Evolutionary conservation across 1,284 basidiomycete genomes (phyloP).

Genomic region (Leccinum griseonigrum): DNA sequence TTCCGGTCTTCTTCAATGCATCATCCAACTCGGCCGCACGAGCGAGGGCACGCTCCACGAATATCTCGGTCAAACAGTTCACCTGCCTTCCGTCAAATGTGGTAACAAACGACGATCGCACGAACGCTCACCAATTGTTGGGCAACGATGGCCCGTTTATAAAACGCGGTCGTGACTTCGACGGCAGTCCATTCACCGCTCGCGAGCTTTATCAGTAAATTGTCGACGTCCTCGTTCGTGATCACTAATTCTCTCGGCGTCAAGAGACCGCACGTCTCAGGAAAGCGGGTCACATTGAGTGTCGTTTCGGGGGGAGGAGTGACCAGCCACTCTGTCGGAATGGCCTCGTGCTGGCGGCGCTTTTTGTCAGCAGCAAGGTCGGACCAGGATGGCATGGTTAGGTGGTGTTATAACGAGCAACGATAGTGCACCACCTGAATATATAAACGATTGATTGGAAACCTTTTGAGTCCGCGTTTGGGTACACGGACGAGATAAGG

Average conservation of each 20-base stretch:
- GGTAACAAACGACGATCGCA: background rate
- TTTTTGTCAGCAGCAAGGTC: conserved; percentile 41
- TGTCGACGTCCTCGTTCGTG: conserved; percentile 44
- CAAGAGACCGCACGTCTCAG: conserved; percentile 44
- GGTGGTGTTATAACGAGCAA: background rate
- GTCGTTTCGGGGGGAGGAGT: conserved; percentile 30
- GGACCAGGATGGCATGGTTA: conserved; percentile 37
- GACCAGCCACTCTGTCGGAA: conserved; percentile 50
- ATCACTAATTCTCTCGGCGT: conserved; percentile 46
- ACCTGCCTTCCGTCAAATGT: conserved; percentile 41
- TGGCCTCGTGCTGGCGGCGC: conserved; percentile 42
- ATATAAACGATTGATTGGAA: conserved; percentile 12
- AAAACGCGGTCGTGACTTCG: conserved; percentile 52
- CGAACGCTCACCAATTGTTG: conserved; percentile 49
- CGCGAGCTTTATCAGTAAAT: conserved; percentile 41
- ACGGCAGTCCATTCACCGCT: conserved; percentile 41
- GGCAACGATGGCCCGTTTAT: conserved; percentile 57
- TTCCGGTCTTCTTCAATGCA: conserved; percentile 42
- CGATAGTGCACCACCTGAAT: conserved; percentile 1
- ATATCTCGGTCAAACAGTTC: conserved; percentile 53
- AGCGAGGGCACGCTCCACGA: conserved; percentile 51
- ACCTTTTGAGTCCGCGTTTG: no score
- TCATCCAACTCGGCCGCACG: conserved; percentile 53
- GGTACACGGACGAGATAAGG: background rate
- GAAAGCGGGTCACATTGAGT: conserved; percentile 45